A percentile compares a stretch with the other conserved stretches of the same genome.
Conservation (phyloP, 768 basidiomycete species). For the Boletus subparvulus region DNA sequence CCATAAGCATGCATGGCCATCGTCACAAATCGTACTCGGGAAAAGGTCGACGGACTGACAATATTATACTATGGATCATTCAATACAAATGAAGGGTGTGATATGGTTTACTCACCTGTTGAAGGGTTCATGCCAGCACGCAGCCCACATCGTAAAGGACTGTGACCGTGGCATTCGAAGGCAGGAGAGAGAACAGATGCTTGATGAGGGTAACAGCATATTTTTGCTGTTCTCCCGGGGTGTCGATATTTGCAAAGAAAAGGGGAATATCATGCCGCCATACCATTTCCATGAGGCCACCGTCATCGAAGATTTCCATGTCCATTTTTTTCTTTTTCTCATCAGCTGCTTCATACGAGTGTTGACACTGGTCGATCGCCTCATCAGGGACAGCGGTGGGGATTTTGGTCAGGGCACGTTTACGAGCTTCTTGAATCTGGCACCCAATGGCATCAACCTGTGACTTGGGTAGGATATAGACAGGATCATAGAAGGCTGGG, state of each 20-base stretch:
- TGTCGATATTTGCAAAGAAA: conserved; percentile 32
- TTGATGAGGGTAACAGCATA: too few relatives aligned
- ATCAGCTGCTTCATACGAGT: conserved; percentile 6
- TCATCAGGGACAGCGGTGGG: conserved; percentile 29
- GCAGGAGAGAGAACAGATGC: too few relatives aligned
- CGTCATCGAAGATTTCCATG: conserved; percentile 31
- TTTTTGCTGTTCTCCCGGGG: neutral
- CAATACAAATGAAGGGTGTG: too few relatives aligned
- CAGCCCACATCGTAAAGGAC: too few relatives aligned
- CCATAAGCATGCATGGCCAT: too few relatives aligned
- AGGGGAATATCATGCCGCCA: conserved; percentile 38
- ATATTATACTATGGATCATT: too few relatives aligned
- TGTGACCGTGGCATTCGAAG: too few relatives aligned
- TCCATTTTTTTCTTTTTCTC: conserved; percentile 5
- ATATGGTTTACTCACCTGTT: too few relatives aligned
- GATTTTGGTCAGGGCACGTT: conserved; percentile 1
- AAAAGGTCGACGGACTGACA: too few relatives aligned
- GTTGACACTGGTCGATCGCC: conserved; percentile 37
- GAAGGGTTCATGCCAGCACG: too few relatives aligned
- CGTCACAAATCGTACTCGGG: too few relatives aligned
- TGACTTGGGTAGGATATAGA: conserved; percentile 34
- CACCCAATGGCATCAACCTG: conserved; percentile 34
- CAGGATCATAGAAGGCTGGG: conserved; percentile 12
- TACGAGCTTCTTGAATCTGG: conserved; percentile 24
- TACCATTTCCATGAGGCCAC: conserved; percentile 38